phyloP scores from a whole-genome alignment of 345 rosid species.

The Jatropha curcas region DNA sequence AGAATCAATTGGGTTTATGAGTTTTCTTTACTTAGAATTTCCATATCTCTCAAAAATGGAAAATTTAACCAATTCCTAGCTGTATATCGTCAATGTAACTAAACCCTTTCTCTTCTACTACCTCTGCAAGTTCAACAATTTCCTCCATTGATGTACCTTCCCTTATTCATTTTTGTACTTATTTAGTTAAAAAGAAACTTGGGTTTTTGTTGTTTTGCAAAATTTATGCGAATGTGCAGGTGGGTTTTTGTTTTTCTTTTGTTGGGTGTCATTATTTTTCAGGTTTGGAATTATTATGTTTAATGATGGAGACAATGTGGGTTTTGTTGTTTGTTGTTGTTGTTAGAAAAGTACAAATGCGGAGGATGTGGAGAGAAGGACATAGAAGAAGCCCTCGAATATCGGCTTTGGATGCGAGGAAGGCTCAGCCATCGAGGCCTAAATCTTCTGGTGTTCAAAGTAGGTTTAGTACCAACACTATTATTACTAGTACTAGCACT shows the following conservation, averaged over 20 bases:
- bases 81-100: not conserved
- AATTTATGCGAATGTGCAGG: constrained; percentile 14
- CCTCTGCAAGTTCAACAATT: not conserved
- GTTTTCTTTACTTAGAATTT: constrained; percentile 9
- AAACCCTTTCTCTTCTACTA: not conserved
- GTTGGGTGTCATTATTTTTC: not conserved
- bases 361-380: constrained; percentile 45
- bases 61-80: not conserved
- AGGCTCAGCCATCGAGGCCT: constrained; percentile 29
- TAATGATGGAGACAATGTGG: constrained; percentile 15
- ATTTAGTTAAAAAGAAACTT: not conserved
- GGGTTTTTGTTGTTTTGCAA: not conserved
- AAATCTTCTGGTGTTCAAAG: not conserved
- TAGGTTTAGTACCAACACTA: constrained; percentile 1
- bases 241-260: constrained; percentile 5
- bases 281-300: not conserved
- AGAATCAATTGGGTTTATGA: constrained; percentile 11
- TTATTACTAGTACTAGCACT: constrained; percentile 6
- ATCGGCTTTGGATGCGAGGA: constrained; percentile 40
- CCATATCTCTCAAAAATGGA: constrained; percentile 10
- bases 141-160: not conserved
- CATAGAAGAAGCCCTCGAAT: constrained; percentile 50
- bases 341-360: constrained; percentile 33
- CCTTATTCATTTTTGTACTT: not conserved
- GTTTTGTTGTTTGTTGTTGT: constrained; percentile 12